Evolutionary conservation across 2,329 filamentous ascomycete genomes (phyloP).

Genomic region (Cercospora sojina): DNA sequence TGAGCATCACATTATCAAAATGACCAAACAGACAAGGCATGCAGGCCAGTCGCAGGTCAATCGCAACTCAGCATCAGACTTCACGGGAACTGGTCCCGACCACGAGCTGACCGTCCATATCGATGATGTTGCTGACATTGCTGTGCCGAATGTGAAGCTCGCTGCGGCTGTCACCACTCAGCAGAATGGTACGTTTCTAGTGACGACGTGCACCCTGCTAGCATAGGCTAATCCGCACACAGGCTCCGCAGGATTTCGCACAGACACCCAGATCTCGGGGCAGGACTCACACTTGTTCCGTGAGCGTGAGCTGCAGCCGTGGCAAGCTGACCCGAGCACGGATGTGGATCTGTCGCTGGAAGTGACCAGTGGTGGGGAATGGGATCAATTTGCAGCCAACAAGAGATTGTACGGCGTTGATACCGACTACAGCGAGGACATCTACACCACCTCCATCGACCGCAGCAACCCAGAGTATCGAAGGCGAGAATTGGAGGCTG

Average conservation of each 20-base stretch:
- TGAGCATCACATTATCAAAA: slow-evolving; percentile 61
- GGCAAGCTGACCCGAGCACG: slow-evolving; percentile 65
- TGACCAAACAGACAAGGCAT: slow-evolving; percentile 57
- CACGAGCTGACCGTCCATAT: slow-evolving; percentile 61
- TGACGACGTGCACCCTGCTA: background rate
- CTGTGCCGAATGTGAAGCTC: slow-evolving; percentile 54
- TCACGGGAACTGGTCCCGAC: slow-evolving; percentile 49
- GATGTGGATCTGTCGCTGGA: slow-evolving; percentile 64
- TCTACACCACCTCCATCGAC: slow-evolving; percentile 91
- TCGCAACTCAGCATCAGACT: slow-evolving; percentile 43
- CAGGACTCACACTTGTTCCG: slow-evolving; percentile 53
- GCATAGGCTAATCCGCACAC: slow-evolving; percentile 21
- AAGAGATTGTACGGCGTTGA: slow-evolving; percentile 82
- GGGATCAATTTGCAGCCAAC: slow-evolving; percentile 95
- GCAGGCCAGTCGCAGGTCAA: slow-evolving; percentile 47
- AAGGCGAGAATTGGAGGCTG: slow-evolving; percentile 73
- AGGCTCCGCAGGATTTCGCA: slow-evolving; percentile 74
- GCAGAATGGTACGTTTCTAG: slow-evolving; percentile 55
- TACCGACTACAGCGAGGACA: slow-evolving; percentile 88
- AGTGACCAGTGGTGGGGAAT: slow-evolving; percentile 47
- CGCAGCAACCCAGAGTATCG: slow-evolving; percentile 78
- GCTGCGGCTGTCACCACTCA: slow-evolving; percentile 52
- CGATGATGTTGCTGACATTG: slow-evolving; percentile 59
- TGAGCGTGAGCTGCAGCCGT: slow-evolving; percentile 76
- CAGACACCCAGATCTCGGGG: slow-evolving; percentile 84